phyloP scores from a whole-genome alignment of 208 protist genomes.

The Wallacemonas sp. region DNA sequence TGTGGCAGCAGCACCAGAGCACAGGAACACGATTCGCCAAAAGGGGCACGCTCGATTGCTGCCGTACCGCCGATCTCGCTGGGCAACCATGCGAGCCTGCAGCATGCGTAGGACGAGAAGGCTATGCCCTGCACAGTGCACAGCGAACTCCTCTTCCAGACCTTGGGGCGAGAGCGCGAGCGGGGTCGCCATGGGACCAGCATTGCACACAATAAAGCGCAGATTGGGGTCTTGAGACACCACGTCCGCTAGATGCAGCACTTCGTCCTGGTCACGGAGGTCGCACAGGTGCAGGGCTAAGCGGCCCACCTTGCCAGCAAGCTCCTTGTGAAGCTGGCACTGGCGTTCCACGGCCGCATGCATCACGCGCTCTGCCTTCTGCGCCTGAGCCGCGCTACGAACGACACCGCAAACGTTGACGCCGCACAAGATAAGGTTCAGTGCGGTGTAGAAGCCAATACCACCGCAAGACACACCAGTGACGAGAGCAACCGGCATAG shows the following conservation, averaged over 20 bases:
- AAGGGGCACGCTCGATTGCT: conserved; percentile 15
- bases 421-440: conserved; percentile 64
- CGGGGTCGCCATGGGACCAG: conserved; percentile 39
- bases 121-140: conserved; percentile 60
- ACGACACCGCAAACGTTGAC: conserved; percentile 72
- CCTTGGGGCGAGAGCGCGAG: conserved; percentile 36
- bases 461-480: conserved; percentile 61
- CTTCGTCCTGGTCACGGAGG: conserved; percentile 54
- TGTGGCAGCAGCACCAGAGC: conserved; percentile 40
- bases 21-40: conserved; percentile 56
- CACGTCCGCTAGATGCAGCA: conserved; percentile 37
- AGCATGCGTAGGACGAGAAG: conserved; percentile 56
- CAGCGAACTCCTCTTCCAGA: conserved; percentile 64
- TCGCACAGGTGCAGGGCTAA: conserved; percentile 58
- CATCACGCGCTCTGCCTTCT: conserved; percentile 37
- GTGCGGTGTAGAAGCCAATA: conserved; percentile 73
- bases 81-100: conserved; percentile 26
- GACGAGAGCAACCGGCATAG: conserved; percentile 56
- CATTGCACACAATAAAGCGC: conserved; percentile 58
- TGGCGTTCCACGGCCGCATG: conserved; percentile 48
- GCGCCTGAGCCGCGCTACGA: conserved; percentile 25
- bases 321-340: conserved; percentile 65
- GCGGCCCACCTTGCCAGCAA: conserved; percentile 35
- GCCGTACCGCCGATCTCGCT: conserved; percentile 9
- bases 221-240: conserved; percentile 44